Evolutionary conservation across 768 basidiomycete species (phyloP).

Genomic region (Pluteus cervinus): DNA sequence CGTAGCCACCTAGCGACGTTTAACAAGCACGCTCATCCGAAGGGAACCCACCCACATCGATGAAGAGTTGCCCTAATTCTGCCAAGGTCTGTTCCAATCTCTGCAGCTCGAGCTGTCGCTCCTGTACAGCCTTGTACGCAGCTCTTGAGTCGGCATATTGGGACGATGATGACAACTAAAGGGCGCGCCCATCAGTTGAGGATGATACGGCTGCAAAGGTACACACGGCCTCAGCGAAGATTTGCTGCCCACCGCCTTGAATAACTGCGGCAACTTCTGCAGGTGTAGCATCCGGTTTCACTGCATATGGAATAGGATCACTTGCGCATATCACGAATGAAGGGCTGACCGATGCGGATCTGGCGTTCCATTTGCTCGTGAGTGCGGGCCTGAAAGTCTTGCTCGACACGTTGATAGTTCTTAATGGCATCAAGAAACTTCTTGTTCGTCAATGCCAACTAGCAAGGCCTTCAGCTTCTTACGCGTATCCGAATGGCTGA

Average conservation of each 20-base stretch:
- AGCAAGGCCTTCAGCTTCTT: slow-evolving; percentile 36
- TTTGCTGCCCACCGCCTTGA: slow-evolving; percentile 57
- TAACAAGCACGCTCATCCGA: background rate
- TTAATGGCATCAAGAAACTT: slow-evolving; percentile 76
- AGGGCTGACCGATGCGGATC: slow-evolving; percentile 70
- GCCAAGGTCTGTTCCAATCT: slow-evolving; percentile 82
- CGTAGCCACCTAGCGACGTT: slow-evolving; percentile 57
- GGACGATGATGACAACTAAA: slow-evolving; percentile 66
- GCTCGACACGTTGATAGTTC: slow-evolving; percentile 72
- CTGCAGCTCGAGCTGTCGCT: slow-evolving; percentile 79
- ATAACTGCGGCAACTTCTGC: slow-evolving; percentile 74
- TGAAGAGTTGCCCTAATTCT: slow-evolving; percentile 86
- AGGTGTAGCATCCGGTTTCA: slow-evolving; percentile 81
- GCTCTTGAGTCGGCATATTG: slow-evolving; percentile 79
- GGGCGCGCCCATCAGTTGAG: slow-evolving; percentile 2
- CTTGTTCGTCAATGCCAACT: slow-evolving; percentile 23
- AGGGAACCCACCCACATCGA: slow-evolving; percentile 47
- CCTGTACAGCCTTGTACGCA: slow-evolving; percentile 85
- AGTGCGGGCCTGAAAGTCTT: slow-evolving; percentile 58
- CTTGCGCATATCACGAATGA: background rate
- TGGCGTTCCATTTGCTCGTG: slow-evolving; percentile 69
- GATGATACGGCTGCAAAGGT: slow-evolving; percentile 5
- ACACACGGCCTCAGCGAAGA: slow-evolving; percentile 73
- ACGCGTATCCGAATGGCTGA: no score
- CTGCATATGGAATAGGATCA: slow-evolving; percentile 25